Evolutionary conservation across 1,284 basidiomycete species (phyloP), one percentile per base, ranked within the genome.

Genomic region (Thecaphora frezii): DNA sequence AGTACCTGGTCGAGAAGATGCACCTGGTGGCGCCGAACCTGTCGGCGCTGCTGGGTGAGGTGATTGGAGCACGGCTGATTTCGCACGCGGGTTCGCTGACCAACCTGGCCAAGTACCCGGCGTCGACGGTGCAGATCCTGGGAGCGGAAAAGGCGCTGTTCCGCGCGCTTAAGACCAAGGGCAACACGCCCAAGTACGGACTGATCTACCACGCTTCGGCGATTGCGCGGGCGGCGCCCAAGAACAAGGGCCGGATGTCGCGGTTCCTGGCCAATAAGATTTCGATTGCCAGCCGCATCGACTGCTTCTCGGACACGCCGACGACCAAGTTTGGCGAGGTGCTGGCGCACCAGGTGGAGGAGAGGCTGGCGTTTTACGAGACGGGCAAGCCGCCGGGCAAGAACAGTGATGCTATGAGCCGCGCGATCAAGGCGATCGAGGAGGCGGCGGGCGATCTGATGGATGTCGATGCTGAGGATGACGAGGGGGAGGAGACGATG

Each of bases 121-220:
- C 94, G 3, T 93, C 91, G 73, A 98, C 94, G 7, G 92, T 97
- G 48, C 94, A 98, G 82, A 97, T 98, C 73, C 84, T 98, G 38
- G 94, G 94, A 74, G 94, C 94, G 22, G 94, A 98, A 83, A 97
- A 98, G 82, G 94, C 94, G 1, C 84, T 98, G 40, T 98, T 98
- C 87, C 84, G 94, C 58, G 94, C 94, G 0, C 84, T 98, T 76
- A 98, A 98, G 85, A 97, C 94, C 39, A 98, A 97, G 83, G 93
- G 93, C 28, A 97, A 97, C 81, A 97, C 94, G 0, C 94, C 93
- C 54, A 98, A 98, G 91, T 92, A 76, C 44, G 54, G 58, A 39
- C 54, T 66, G 37, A 57, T 49, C 24, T 73, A 86, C 91, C 19
- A 97, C 93, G 83, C 76, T 5, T 78, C 76, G 1, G 76, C 76